phyloP scores from a whole-genome alignment of 441 rosid species.

The California macrophylla region DNA sequence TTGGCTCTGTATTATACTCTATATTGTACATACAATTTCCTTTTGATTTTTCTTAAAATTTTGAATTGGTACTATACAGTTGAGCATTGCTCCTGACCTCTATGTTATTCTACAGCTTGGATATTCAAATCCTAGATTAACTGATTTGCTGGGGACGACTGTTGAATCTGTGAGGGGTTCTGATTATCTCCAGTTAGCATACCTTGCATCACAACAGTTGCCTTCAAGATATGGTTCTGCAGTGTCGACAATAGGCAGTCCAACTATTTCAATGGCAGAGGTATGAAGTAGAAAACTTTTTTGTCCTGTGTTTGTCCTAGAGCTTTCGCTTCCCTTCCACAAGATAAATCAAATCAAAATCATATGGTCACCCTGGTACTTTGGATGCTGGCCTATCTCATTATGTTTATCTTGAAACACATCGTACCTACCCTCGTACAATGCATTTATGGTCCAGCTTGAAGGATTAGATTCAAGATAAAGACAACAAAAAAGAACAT shows the following conservation, averaged over 20 bases:
- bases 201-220: slow-evolving; percentile 16
- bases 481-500: background rate
- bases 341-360: background rate
- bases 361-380: background rate
- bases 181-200: slow-evolving; percentile 11
- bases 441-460: background rate
- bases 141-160: slow-evolving; percentile 17
- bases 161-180: slow-evolving; percentile 21
- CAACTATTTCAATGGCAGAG: slow-evolving; percentile 28
- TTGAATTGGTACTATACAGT: slow-evolving; percentile 4
- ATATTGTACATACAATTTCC: background rate
- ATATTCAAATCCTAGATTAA: slow-evolving; percentile 17
- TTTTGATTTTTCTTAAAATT: background rate
- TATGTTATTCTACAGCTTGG: slow-evolving; percentile 22
- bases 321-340: background rate
- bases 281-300: slow-evolving; percentile 17
- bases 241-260: slow-evolving; percentile 17
- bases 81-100: slow-evolving; percentile 4
- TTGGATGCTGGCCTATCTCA: background rate
- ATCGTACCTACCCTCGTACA: background rate
- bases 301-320: background rate
- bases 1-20: slow-evolving; percentile 6
- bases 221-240: slow-evolving; percentile 21
- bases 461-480: background rate
- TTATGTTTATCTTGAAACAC: background rate